phyloP scores from a whole-genome alignment of 2,329 filamentous ascomycete species.

The Fusarium napiforme region DNA sequence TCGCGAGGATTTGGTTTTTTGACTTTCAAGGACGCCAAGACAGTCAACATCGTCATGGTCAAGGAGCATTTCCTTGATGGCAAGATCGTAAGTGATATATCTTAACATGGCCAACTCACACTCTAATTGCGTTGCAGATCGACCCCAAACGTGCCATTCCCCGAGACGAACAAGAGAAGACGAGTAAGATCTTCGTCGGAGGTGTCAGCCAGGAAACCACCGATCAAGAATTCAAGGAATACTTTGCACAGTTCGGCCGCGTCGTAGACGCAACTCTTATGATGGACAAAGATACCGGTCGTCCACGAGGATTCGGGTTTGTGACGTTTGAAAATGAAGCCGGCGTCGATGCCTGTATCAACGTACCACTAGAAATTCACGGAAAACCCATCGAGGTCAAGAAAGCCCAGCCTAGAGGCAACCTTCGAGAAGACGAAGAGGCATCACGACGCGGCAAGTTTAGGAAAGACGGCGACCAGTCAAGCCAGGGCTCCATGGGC shows the following conservation, averaged over 20 bases:
- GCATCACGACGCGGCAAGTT: constrained; percentile 71
- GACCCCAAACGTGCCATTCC: constrained; percentile 98
- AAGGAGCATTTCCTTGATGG: constrained; percentile 98
- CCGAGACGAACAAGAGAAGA: constrained; percentile 96
- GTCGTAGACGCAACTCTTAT: constrained; percentile 98
- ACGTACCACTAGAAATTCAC: constrained; percentile 87
- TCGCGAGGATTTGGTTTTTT: constrained; percentile 97
- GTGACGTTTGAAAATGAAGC: constrained; percentile 97
- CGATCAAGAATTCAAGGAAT: constrained; percentile 94
- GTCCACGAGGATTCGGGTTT: constrained; percentile 95
- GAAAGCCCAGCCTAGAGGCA: constrained; percentile 94
- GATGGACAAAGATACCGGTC: constrained; percentile 99
- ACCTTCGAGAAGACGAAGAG: constrained; percentile 90
- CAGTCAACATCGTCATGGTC: constrained; percentile 99
- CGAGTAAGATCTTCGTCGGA: constrained; percentile 98
- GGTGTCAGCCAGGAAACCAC: constrained; percentile 97
- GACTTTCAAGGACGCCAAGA: constrained; percentile 97
- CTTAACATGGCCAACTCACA: not conserved
- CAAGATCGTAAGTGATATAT: constrained; percentile 81
- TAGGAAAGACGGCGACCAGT: constrained; percentile 63
- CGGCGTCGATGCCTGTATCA: constrained; percentile 91
- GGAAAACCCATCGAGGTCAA: constrained; percentile 98
- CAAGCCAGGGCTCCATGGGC: constrained; percentile 53
- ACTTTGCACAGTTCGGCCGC: constrained; percentile 95
- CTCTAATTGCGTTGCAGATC: constrained; percentile 69